phyloP scores from a whole-genome alignment of 352 stramenopile genomes.

The Sclerospora graminicola region DNA sequence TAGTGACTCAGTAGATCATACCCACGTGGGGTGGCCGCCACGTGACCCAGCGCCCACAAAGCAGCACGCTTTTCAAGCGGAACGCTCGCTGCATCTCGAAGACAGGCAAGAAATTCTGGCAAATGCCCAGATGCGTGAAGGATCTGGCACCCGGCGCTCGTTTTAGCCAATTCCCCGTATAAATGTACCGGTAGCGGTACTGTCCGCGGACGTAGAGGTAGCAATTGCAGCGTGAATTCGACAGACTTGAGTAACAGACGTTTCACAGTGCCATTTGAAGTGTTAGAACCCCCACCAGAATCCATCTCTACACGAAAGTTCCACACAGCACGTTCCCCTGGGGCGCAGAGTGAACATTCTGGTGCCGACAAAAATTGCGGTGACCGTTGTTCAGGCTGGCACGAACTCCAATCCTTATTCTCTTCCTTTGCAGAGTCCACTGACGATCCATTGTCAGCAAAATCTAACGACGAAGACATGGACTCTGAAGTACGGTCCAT shows the following conservation, averaged over 20 bases:
- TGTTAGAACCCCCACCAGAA: conserved; percentile 29
- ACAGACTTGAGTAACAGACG: conserved; percentile 81
- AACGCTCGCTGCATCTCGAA: conserved; percentile 72
- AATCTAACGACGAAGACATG: conserved; percentile 35
- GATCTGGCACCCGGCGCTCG: conserved; percentile 68
- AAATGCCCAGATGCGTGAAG: conserved; percentile 71
- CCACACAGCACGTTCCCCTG: conserved; percentile 77
- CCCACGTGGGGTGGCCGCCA: conserved; percentile 62
- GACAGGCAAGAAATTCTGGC: conserved; percentile 70
- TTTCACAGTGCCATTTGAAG: conserved; percentile 43
- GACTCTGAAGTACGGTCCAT: conserved; percentile 69
- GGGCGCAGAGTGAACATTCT: conserved; percentile 68
- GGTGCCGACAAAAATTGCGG: conserved; percentile 51
- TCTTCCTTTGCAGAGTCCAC: conserved; percentile 62
- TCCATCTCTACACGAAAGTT: conserved; percentile 87
- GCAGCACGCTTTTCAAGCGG: conserved; percentile 80
- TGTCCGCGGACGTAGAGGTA: conserved; percentile 64
- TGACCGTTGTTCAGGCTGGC: conserved; percentile 71
- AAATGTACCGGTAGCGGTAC: conserved; percentile 76
- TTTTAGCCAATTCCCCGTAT: conserved; percentile 83
- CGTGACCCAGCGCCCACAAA: conserved; percentile 75
- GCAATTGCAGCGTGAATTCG: conserved; percentile 80
- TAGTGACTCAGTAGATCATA: conserved; percentile 79
- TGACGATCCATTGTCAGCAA: conserved; percentile 49
- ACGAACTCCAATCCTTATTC: conserved; percentile 86